phyloP scores from a whole-genome alignment of 129 eudicot species.

The Pulicaria dysenterica region DNA sequence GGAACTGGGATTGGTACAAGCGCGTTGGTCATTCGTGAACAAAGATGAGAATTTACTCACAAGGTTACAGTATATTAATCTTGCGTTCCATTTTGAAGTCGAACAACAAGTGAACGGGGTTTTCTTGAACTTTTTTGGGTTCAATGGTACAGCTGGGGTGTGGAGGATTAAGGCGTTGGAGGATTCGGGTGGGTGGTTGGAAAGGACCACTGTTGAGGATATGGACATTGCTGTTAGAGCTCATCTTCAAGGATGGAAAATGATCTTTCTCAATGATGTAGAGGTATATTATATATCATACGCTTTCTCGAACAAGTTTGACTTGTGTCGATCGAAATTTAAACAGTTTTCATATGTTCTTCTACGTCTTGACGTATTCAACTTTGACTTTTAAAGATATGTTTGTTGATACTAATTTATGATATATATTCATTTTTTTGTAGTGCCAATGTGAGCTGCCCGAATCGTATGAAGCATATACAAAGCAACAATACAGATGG shows the following conservation, averaged over 20 bases:
- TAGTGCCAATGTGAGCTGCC: conserved; percentile 88
- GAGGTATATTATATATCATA: conserved; percentile 29
- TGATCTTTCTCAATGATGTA: conserved; percentile 62
- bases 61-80: conserved; percentile 53
- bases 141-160: conserved; percentile 71
- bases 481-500: conserved; percentile 95
- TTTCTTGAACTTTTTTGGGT: conserved; percentile 59
- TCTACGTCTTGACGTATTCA: not conserved
- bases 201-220: conserved; percentile 57
- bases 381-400: no score
- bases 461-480: conserved; percentile 88
- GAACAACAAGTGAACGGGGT: conserved; percentile 70
- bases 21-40: conserved; percentile 61
- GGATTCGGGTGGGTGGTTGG: conserved; percentile 68
- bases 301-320: not conserved
- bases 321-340: not conserved
- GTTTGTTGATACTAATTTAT: not conserved
- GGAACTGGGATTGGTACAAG: conserved; percentile 59
- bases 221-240: conserved; percentile 62
- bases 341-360: no score
- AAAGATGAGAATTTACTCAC: conserved; percentile 61
- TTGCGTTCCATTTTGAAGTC: conserved; percentile 63
- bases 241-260: conserved; percentile 65
- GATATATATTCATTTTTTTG: not conserved
- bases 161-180: conserved; percentile 63